Evolutionary conservation across 768 basidiomycete species (phyloP), one percentile per base, ranked within the genome.

Genomic region (Phlebiopsis gigantea): DNA sequence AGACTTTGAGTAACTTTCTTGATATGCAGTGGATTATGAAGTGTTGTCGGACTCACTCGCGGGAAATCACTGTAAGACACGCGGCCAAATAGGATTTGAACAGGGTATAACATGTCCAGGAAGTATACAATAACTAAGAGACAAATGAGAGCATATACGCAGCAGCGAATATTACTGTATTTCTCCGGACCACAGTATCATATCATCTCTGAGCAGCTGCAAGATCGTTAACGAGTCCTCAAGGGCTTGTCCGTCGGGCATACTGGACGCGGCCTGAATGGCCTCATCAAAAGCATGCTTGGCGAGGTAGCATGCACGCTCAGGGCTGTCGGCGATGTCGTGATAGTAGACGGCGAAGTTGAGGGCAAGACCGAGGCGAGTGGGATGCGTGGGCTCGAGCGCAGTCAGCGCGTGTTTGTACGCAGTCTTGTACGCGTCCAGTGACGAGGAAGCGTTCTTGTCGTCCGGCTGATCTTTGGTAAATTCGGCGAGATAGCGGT

Each of bases 331-430:
- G 62, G 84, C 79, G 65, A 93, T 90, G 69, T 94, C 87, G 69
- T 92, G 92, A 71, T 89, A 93, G 76, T 90, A 95, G 50, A 95
- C 93, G n/a, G 90, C 87, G 73, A 95, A 93, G 75, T 94, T 95
- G 65, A 95, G 78, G 30, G 92, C 91, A 50, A 95, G 76, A 31
- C 92, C 93, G 57, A 95, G 76, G 64, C 91, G 82, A 59, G 93
- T 94, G 55, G 93, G 91, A 73, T 94, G 89, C 47, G 87, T 83
- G 5, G 86, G 77, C 24, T 83, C 84, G 52, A 95, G 81, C 64
- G 87, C 85, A 56, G 79, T 78, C 54, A 81, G 68, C 34, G 92
- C 91, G 63, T 93, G 89, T 71, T 89, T 83, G 68, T 92, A 93
- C 47, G 93, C 90, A 57, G 79, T 73, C 76, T 89, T 91, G 79